These are phyloP conservation scores for Kingdonia uniflora DNA, from an alignment of 164 flowering plant genomes.

Conservation along the genomic window DNA sequence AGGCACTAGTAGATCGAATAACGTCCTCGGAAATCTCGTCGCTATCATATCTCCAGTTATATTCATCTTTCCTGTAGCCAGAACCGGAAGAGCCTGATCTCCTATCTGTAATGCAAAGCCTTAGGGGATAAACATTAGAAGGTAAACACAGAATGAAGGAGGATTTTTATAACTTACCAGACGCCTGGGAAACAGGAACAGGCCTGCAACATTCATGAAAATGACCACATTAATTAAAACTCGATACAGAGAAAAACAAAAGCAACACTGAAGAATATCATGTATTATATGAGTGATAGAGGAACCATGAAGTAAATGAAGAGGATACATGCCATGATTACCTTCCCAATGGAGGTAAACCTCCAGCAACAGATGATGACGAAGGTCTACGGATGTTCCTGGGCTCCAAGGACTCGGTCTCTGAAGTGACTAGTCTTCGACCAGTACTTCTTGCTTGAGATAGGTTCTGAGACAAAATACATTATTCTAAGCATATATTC, in stretches of 20 bases:
- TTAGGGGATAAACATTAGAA: constrained; percentile 3
- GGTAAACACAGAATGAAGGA: neutral
- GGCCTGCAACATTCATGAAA: constrained; percentile 40
- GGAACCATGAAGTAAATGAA: too few relatives aligned
- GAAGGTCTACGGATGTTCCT: constrained; percentile 60
- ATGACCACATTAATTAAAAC: constrained; percentile 10
- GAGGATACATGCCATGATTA: constrained; percentile 7
- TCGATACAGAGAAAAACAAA: neutral
- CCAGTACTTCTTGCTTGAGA: constrained; percentile 59
- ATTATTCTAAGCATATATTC: too few relatives aligned
- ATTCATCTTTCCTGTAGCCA: constrained; percentile 79
- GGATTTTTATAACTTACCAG: constrained; percentile 45
- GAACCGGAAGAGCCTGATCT: constrained; percentile 68
- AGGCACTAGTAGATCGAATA: constrained; percentile 66
- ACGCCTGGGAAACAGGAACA: constrained; percentile 50
- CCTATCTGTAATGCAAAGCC: constrained; percentile 38
- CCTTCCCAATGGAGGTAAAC: constrained; percentile 96
- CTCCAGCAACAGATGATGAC: constrained; percentile 80
- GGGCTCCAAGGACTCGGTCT: constrained; percentile 51
- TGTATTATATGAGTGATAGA: neutral
- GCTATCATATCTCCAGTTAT: constrained; percentile 81
- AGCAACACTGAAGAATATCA: neutral
- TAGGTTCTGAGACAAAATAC: constrained; percentile 38
- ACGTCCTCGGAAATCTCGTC: constrained; percentile 83
- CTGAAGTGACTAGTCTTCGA: constrained; percentile 44